phyloP scores from a whole-genome alignment of 306 rosid species.

The Begonia peltatifolia region DNA sequence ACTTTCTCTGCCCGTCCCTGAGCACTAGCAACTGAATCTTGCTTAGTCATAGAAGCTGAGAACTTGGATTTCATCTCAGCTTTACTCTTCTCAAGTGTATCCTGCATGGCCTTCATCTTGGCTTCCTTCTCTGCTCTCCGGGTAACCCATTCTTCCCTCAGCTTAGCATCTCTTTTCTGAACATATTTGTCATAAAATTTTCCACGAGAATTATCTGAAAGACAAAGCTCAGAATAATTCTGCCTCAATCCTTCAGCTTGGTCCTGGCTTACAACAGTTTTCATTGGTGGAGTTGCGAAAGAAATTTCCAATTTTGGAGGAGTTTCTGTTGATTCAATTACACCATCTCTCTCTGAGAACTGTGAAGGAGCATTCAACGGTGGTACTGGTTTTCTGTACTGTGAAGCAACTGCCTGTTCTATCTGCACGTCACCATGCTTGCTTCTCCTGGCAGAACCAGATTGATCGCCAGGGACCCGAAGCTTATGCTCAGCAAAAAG shows the following conservation, averaged over 20 bases:
- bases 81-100: slow-evolving; percentile 69
- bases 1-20: slow-evolving; percentile 56
- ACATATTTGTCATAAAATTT: slow-evolving; percentile 70
- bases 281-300: slow-evolving; percentile 21
- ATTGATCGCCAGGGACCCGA: slow-evolving; percentile 79
- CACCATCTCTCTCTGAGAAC: slow-evolving; percentile 20
- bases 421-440: slow-evolving; percentile 38
- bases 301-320: slow-evolving; percentile 19
- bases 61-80: slow-evolving; percentile 79
- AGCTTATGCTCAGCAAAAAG: slow-evolving; percentile 96
- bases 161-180: slow-evolving; percentile 91
- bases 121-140: slow-evolving; percentile 90
- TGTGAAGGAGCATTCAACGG: slow-evolving; percentile 38
- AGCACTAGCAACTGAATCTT: slow-evolving; percentile 39
- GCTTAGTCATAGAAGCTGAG: slow-evolving; percentile 47
- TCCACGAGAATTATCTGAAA: slow-evolving; percentile 72
- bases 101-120: slow-evolving; percentile 89
- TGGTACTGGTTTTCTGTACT: slow-evolving; percentile 26
- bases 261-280: slow-evolving; percentile 9
- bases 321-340: slow-evolving; percentile 27
- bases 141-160: slow-evolving; percentile 74
- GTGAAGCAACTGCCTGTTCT: slow-evolving; percentile 35
- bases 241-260: too few relatives aligned
- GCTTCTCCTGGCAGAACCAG: slow-evolving; percentile 49
- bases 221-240: slow-evolving; percentile 29